phyloP scores from a whole-genome alignment of 345 rosid species.

The Aegle marmelos region DNA sequence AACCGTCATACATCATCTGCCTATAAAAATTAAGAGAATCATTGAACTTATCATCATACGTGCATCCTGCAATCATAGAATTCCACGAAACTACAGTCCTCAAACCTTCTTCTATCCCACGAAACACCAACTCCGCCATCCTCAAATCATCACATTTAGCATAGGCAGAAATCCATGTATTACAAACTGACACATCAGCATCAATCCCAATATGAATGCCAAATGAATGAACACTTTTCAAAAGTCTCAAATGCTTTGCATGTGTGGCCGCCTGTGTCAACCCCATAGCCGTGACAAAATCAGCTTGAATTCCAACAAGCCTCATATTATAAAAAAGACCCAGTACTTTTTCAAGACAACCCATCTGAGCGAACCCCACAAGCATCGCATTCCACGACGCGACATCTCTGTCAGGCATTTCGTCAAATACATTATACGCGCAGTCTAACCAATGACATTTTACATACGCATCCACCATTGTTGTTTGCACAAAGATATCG shows the following conservation, averaged over 20 bases:
- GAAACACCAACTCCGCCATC: constrained; percentile 44
- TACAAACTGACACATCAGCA: constrained; percentile 48
- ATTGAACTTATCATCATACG: constrained; percentile 24
- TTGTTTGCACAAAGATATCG: constrained; percentile 48
- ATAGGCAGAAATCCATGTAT: constrained; percentile 58
- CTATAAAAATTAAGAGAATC: constrained; percentile 42
- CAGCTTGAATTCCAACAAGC: constrained; percentile 33
- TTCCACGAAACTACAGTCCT: constrained; percentile 54
- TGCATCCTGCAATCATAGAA: constrained; percentile 60
- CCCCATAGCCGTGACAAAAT: constrained; percentile 55
- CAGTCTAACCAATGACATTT: constrained; percentile 36
- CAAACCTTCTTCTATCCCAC: constrained; percentile 32
- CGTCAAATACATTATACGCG: constrained; percentile 44
- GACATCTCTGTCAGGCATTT: constrained; percentile 53
- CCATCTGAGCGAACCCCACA: constrained; percentile 44
- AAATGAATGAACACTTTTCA: constrained; percentile 43
- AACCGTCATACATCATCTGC: constrained; percentile 49
- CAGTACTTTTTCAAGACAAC: constrained; percentile 24
- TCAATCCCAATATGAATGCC: constrained; percentile 50
- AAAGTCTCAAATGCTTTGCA: constrained; percentile 27
- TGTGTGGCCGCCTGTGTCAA: constrained; percentile 29
- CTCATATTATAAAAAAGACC: constrained; percentile 47
- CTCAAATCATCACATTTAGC: constrained; percentile 55
- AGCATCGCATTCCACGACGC: constrained; percentile 66
- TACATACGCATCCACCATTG: constrained; percentile 40